These are phyloP conservation scores for Roridomyces roridus DNA, from an alignment of 768 basidiomycete species.

Conservation along the genomic window DNA sequence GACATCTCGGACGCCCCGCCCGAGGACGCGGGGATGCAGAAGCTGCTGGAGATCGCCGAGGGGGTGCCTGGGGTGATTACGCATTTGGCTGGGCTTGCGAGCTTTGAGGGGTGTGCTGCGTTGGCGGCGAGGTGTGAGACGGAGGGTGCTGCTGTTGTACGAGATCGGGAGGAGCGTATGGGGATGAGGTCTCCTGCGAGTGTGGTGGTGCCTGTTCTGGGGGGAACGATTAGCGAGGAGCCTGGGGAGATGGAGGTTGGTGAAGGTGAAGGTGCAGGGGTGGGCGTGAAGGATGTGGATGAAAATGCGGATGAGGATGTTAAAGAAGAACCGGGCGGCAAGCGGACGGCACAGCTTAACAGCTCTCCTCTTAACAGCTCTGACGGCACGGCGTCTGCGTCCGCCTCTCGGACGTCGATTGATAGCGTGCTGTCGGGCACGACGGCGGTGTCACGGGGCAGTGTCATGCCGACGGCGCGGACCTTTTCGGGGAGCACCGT, in stretches of 20 bases:
- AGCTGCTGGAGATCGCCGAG: neutral
- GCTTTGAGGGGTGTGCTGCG: conserved; percentile 4
- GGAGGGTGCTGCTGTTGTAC: conserved; percentile 10
- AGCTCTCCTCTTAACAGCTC: no score
- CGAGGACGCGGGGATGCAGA: neutral
- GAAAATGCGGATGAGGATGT: neutral
- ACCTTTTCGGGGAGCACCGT: no score
- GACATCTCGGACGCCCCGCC: conserved; percentile 3
- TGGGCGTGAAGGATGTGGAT: neutral
- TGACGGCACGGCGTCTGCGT: no score
- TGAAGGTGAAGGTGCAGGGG: neutral
- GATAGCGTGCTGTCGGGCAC: no score
- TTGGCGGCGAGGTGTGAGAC: neutral
- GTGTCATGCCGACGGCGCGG: no score
- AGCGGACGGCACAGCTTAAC: no score
- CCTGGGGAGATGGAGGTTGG: neutral
- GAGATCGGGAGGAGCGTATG: neutral
- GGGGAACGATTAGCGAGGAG: neutral
- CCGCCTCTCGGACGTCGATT: no score
- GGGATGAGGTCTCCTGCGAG: no score
- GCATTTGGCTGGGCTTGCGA: neutral
- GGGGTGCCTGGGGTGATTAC: neutral
- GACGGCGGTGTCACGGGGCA: no score
- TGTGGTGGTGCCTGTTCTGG: neutral
- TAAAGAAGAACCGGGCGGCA: no score